Percentiles rank a stretch among this genome's conserved stretches.
Conservation (phyloP, 345 rosid species). For the Citrus sinensis region DVS_A1.0 CM039161.1:5231001-5231500, state of each 20-base stretch:
- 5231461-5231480: background rate
- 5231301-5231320: background rate
- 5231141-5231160: background rate
- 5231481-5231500: background rate
- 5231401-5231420: background rate
- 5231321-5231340: background rate
- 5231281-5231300: background rate
- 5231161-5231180: background rate
- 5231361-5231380: background rate
- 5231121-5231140: background rate
- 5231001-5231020: background rate
- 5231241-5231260: background rate
- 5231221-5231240: background rate
- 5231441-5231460: background rate
- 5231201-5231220: background rate
- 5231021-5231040: background rate
- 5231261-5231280: background rate
- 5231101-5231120: background rate
- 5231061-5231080: background rate
- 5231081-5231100: background rate
- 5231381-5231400: background rate
- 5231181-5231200: background rate
- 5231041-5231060: background rate
- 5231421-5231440: background rate
- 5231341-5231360: background rate